A percentile compares a stretch with the other conserved stretches of the same genome.
Evolutionary conservation across 1,139 yeast species (phyloP).

Genomic region (Lodderomyces pseudojiufengensis): DNA sequence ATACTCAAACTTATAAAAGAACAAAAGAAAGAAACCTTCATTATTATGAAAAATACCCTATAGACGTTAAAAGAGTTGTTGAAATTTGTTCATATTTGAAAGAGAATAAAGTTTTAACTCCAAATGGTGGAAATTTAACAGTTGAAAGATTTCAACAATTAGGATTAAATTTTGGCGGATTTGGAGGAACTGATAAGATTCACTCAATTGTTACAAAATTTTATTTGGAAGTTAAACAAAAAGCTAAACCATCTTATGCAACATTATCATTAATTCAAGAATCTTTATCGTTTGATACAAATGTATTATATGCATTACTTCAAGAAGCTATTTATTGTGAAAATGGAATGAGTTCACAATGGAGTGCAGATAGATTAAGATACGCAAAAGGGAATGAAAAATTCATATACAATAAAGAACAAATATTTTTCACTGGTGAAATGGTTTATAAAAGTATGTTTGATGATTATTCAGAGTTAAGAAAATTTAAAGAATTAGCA

Average conservation of each 20-base stretch:
- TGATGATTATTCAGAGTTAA: slow-evolving; percentile 44
- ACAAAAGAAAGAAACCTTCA: slow-evolving; percentile 46
- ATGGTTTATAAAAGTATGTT: slow-evolving; percentile 52
- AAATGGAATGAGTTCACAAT: slow-evolving; percentile 30
- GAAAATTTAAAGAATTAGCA: slow-evolving; percentile 39
- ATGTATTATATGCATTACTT: slow-evolving; percentile 49
- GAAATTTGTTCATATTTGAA: slow-evolving; percentile 34
- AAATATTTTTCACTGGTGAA: slow-evolving; percentile 51
- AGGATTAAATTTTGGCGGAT: slow-evolving; percentile 48
- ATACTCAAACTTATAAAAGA: slow-evolving; percentile 42
- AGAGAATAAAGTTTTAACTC: slow-evolving; percentile 25
- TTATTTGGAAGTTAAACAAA: slow-evolving; percentile 31
- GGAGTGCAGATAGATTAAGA: slow-evolving; percentile 50
- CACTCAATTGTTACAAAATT: slow-evolving; percentile 42
- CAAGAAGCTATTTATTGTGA: slow-evolving; percentile 58
- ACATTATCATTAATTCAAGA: slow-evolving; percentile 31
- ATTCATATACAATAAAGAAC: slow-evolving; percentile 21
- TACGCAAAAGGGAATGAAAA: slow-evolving; percentile 21
- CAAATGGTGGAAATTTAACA: slow-evolving; percentile 48
- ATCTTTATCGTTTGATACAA: slow-evolving; percentile 46
- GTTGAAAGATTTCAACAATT: slow-evolving; percentile 52
- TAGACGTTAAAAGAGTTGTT: slow-evolving; percentile 37
- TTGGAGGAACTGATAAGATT: slow-evolving; percentile 47
- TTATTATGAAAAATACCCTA: slow-evolving; percentile 47
- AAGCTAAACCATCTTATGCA: slow-evolving; percentile 34